A percentile compares a stretch with the other conserved stretches of the same genome.
Conservation (phyloP, 192 early-diverging fungal genomes). For the Backusella macrospora region DNA sequence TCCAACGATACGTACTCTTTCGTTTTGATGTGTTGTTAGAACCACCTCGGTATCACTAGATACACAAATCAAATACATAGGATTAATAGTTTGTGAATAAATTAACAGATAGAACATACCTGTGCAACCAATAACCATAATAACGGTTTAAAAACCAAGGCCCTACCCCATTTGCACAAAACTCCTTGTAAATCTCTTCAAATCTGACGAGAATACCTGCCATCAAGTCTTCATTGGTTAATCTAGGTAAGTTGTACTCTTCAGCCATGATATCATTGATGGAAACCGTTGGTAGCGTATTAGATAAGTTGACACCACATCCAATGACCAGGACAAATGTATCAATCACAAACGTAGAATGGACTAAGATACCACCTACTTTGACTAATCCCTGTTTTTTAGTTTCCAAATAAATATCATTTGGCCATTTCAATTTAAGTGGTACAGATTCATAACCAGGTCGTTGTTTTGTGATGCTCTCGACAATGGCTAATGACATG, state of each 20-base stretch:
- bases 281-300: constrained; percentile 82
- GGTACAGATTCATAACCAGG: constrained; percentile 81
- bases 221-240: constrained; percentile 71
- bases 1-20: constrained; percentile 71
- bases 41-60: constrained; percentile 64
- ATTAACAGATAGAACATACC: constrained; percentile 32
- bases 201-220: constrained; percentile 72
- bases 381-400: constrained; percentile 60
- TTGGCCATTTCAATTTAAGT: constrained; percentile 95
- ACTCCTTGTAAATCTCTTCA: constrained; percentile 74
- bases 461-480: constrained; percentile 62
- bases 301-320: constrained; percentile 88
- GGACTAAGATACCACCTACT: constrained; percentile 89
- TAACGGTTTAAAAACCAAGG: constrained; percentile 76
- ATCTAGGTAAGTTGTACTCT: constrained; percentile 54
- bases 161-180: constrained; percentile 53
- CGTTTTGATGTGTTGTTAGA: constrained; percentile 59
- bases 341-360: constrained; percentile 69
- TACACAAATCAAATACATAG: constrained; percentile 72
- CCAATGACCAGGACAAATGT: constrained; percentile 84
- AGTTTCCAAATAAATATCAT: constrained; percentile 85
- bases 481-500: constrained; percentile 82
- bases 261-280: constrained; percentile 78
- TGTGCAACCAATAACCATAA: constrained; percentile 88
- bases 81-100: constrained; percentile 37